Evolutionary conservation across 225 moss, liverwort and hornwort species (phyloP).

Genomic region (Asterella californica): DNA sequence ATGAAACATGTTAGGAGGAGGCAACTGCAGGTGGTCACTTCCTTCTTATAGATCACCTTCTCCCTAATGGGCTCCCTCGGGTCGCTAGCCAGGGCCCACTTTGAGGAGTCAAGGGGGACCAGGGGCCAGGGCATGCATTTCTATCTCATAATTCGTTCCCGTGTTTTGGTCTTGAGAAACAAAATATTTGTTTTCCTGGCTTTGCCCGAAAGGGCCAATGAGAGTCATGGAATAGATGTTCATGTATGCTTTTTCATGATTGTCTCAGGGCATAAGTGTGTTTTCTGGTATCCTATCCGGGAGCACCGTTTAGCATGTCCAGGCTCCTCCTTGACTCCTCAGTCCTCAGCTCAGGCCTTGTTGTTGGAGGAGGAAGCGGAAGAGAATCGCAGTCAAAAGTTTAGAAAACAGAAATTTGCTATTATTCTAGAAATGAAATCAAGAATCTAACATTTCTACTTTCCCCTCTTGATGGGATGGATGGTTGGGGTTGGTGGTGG

Average conservation of each 20-base stretch:
- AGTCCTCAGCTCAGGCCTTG: too few species aligned
- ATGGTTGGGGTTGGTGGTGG: too few species aligned
- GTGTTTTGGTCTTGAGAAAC: background rate
- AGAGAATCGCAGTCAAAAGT: background rate
- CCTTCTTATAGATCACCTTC: too few species aligned
- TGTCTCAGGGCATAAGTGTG: background rate
- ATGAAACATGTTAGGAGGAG: too few species aligned
- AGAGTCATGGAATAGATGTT: background rate
- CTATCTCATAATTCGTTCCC: background rate
- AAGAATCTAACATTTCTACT: background rate
- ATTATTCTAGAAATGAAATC: background rate
- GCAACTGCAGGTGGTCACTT: too few species aligned
- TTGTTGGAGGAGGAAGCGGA: too few species aligned
- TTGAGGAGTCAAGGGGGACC: too few species aligned
- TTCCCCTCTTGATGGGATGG: too few species aligned
- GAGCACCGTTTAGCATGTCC: background rate
- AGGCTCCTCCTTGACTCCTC: background rate
- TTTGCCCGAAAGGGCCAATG: background rate
- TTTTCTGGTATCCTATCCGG: background rate
- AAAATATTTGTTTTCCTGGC: background rate
- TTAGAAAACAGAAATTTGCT: background rate
- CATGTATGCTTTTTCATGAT: background rate
- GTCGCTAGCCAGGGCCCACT: constrained; percentile 2
- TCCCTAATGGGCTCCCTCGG: too few species aligned
- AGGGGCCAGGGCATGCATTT: background rate